Percentiles rank a stretch among this genome's conserved stretches.
phyloP scores from a whole-genome alignment of 2,329 filamentous ascomycete species.

The Fragosphaeria purpurea region DNA sequence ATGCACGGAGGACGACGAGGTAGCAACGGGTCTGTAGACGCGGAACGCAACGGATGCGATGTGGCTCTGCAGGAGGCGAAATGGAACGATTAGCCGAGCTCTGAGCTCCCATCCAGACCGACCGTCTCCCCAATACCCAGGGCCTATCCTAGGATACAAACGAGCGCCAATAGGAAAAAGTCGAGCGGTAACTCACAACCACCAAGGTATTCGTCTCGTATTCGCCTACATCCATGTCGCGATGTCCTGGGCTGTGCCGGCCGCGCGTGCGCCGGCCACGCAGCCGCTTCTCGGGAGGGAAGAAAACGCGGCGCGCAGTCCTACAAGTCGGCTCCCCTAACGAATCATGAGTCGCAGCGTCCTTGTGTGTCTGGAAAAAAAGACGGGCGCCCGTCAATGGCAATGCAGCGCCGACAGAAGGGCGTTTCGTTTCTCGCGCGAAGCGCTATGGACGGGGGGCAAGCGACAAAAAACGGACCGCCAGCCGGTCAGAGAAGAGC shows the following conservation, averaged over 20 bases:
- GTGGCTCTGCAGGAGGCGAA: conserved; percentile 35
- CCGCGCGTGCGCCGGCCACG: conserved; percentile 10
- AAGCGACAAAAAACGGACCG: background rate
- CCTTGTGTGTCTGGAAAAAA: background rate
- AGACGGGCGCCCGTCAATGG: background rate
- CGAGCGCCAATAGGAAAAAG: background rate
- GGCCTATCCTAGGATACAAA: background rate
- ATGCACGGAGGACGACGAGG: conserved; percentile 31
- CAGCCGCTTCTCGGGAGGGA: conserved; percentile 6
- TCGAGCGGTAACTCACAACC: conserved; percentile 34
- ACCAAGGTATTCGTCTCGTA: conserved; percentile 53
- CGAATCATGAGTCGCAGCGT: conserved; percentile 1
- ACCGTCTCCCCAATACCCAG: too few species aligned
- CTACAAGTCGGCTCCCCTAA: background rate
- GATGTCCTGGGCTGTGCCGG: conserved; percentile 15
- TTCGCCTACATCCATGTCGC: conserved; percentile 53
- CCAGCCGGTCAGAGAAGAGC: background rate
- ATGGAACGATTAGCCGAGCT: background rate
- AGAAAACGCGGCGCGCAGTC: conserved; percentile 3
- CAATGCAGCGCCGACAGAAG: background rate
- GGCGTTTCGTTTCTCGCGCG: background rate
- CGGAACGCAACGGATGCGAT: conserved; percentile 45
- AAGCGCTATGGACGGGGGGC: background rate
- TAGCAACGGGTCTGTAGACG: conserved; percentile 40
- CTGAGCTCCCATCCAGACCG: too few species aligned